Evolutionary conservation across 352 stramenopile species (phyloP).

Genomic region (Pythium brassicae): DNA sequence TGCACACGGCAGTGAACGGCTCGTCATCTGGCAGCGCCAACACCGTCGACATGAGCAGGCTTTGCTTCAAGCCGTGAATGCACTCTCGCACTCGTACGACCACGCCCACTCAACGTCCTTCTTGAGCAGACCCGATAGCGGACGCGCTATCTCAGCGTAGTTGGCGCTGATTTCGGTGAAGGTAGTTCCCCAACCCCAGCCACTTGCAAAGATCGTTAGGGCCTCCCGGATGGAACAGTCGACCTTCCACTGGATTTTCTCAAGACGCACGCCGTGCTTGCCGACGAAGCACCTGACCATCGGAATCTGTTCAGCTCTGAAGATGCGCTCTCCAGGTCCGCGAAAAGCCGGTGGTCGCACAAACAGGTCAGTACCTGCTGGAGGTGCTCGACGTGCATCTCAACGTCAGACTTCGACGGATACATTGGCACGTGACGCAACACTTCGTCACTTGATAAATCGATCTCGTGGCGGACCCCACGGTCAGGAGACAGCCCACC

Average conservation of each 20-base stretch:
- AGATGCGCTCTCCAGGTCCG: conserved; percentile 4
- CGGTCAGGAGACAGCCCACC: conserved; percentile 6
- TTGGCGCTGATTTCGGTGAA: conserved; percentile 21
- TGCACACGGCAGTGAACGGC: conserved; percentile 18
- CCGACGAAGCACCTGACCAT: background rate
- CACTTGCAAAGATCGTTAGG: conserved; percentile 12
- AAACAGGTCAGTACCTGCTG: background rate
- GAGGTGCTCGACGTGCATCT: background rate
- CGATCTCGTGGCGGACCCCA: conserved; percentile 22
- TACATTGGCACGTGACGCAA: conserved; percentile 22
- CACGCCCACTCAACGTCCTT: conserved; percentile 11
- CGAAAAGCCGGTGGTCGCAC: background rate
- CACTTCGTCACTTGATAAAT: conserved; percentile 24
- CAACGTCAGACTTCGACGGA: background rate
- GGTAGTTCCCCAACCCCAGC: conserved; percentile 19
- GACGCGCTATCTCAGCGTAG: conserved; percentile 8
- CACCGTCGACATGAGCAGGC: conserved; percentile 2
- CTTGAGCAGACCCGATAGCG: conserved; percentile 16
- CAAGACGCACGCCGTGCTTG: conserved; percentile 5
- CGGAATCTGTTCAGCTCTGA: background rate
- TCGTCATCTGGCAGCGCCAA: conserved; percentile 10
- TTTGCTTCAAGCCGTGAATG: conserved; percentile 18
- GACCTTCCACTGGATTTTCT: conserved; percentile 15
- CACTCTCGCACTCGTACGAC: conserved; percentile 7
- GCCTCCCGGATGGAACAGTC: conserved; percentile 1